phyloP scores from a whole-genome alignment of 2,329 filamentous ascomycete species.

The Sporothrix protearum region DNA sequence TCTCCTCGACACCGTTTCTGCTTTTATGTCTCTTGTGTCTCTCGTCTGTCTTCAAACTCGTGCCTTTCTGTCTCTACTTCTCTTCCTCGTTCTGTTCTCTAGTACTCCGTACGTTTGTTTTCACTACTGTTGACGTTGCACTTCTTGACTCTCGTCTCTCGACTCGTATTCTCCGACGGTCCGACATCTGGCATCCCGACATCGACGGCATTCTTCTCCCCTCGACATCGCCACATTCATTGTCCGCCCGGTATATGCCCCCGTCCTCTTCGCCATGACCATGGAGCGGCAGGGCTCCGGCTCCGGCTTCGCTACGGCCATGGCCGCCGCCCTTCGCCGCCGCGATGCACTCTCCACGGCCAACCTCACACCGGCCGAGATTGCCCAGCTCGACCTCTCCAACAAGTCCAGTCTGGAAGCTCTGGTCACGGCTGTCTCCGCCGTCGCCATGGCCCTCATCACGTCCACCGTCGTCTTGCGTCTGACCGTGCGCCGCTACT shows the following conservation, averaged over 20 bases:
- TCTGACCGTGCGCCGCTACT: slow-evolving; percentile 26
- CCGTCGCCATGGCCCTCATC: slow-evolving; percentile 29
- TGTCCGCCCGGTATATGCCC: background rate
- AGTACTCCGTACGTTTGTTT: background rate
- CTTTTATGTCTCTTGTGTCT: background rate
- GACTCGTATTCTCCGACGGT: background rate
- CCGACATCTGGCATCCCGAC: background rate
- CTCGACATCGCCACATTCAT: background rate
- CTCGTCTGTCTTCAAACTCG: background rate
- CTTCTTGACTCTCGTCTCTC: background rate
- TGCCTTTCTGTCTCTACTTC: background rate
- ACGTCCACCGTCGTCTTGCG: slow-evolving; percentile 28
- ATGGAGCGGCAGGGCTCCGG: slow-evolving; percentile 10
- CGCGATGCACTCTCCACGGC: background rate
- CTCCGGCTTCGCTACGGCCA: background rate
- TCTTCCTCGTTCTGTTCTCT: background rate
- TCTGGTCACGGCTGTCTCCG: slow-evolving; percentile 26
- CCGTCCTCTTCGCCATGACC: background rate
- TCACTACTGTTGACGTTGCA: background rate
- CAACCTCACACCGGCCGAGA: slow-evolving; percentile 21
- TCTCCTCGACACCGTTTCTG: background rate
- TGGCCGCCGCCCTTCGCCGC: background rate
- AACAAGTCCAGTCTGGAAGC: slow-evolving; percentile 27
- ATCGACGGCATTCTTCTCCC: background rate
- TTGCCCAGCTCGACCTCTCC: slow-evolving; percentile 28